Evolutionary conservation across 2,329 filamentous ascomycete genomes (phyloP).

Genomic region (Periconia digitata): DNA sequence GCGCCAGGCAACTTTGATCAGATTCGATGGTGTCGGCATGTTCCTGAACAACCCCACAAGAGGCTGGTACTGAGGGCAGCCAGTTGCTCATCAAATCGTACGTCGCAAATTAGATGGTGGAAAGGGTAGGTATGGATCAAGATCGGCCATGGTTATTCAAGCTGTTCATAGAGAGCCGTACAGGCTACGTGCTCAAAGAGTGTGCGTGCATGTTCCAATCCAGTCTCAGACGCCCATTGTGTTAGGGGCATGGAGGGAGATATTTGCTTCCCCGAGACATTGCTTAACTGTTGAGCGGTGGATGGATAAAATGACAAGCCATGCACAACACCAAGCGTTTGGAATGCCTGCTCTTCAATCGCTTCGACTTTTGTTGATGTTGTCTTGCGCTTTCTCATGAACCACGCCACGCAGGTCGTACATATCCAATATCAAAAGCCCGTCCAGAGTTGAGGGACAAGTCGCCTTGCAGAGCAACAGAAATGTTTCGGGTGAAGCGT

Average conservation of each 20-base stretch:
- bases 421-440: constrained; percentile 30
- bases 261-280: neutral
- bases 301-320: neutral
- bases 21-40: too few species aligned
- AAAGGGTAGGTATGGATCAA: too few species aligned
- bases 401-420: constrained; percentile 8
- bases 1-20: too few species aligned
- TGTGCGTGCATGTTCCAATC: neutral
- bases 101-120: too few species aligned
- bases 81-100: too few species aligned
- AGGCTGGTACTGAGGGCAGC: too few species aligned
- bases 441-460: constrained; percentile 22
- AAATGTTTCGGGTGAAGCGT: constrained; percentile 45
- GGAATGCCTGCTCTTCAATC: neutral
- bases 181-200: neutral
- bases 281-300: neutral
- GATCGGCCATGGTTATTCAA: neutral
- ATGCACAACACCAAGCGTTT: neutral
- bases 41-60: too few species aligned
- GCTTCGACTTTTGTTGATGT: constrained; percentile 8
- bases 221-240: neutral
- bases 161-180: neutral
- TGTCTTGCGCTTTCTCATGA: constrained; percentile 9
- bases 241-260: neutral
- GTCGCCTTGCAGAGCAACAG: constrained; percentile 44